Percentiles rank a stretch among this genome's conserved stretches.
phyloP scores from a whole-genome alignment of 2,329 filamentous ascomycete genomes.

The Westerdykella ornata region DNA sequence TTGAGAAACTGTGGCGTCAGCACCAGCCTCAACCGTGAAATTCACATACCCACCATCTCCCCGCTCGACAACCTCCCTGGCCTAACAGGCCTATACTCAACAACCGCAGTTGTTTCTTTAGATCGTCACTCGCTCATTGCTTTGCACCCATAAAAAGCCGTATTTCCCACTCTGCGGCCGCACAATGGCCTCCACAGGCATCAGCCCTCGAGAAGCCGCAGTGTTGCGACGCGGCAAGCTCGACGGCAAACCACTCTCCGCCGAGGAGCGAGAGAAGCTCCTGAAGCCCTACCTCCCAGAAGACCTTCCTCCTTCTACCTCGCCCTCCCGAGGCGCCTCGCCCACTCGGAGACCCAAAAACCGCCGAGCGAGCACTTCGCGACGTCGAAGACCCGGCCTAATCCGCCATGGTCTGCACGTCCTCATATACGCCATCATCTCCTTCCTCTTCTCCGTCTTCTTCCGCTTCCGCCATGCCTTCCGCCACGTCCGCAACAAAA shows the following conservation, averaged over 20 bases:
- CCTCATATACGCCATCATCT: conserved; percentile 62
- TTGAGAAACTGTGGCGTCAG: conserved; percentile 2
- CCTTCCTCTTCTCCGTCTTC: conserved; percentile 81
- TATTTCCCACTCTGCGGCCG: conserved; percentile 2
- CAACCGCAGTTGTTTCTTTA: neutral
- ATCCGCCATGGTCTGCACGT: conserved; percentile 57
- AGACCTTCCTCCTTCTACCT: conserved; percentile 3
- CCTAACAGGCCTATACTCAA: conserved; percentile 4
- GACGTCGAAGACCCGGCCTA: conserved; percentile 51
- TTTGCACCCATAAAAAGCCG: neutral
- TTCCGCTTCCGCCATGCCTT: conserved; percentile 75
- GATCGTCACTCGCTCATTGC: neutral
- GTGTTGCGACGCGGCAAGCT: conserved; percentile 33
- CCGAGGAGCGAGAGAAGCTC: conserved; percentile 46
- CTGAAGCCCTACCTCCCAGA: conserved; percentile 47
- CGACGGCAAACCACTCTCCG: conserved; percentile 38
- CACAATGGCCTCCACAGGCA: conserved; percentile 32
- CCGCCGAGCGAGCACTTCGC: conserved; percentile 8
- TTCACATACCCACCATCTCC: conserved; percentile 15
- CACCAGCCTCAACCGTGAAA: conserved; percentile 24
- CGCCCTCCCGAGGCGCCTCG: conserved; percentile 1
- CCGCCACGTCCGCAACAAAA: conserved; percentile 67
- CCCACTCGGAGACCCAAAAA: conserved; percentile 6
- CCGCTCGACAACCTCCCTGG: conserved; percentile 6
- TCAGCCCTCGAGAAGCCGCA: conserved; percentile 24